A percentile compares a stretch with the other conserved stretches of the same genome.
phyloP scores from a whole-genome alignment of 148 eudicot species.

The Vaccinium vitisidaea region DNA sequence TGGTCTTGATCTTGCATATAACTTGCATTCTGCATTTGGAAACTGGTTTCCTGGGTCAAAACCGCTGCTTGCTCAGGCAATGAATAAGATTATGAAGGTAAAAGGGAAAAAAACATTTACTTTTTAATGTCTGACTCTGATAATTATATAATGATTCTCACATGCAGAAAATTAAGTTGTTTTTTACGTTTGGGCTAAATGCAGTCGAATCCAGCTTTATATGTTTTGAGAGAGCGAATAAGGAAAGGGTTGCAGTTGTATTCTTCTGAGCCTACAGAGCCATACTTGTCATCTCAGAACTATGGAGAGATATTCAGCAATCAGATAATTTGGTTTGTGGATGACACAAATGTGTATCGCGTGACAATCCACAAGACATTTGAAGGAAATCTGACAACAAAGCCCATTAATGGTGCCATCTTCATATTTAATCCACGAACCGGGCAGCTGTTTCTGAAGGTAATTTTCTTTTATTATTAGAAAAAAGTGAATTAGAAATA shows the following conservation, averaged over 20 bases:
- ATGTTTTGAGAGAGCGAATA: conserved; percentile 94
- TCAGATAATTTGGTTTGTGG: conserved; percentile 81
- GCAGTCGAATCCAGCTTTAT: conserved; percentile 98
- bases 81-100: conserved; percentile 99
- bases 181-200: conserved; percentile 10
- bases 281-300: conserved; percentile 94
- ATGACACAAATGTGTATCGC: conserved; percentile 98
- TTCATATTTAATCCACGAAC: conserved; percentile 97
- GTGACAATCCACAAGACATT: conserved; percentile 98
- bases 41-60: conserved; percentile 99
- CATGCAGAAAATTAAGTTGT: conserved; percentile 13
- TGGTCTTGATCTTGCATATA: conserved; percentile 94
- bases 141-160: background rate
- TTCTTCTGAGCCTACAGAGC: conserved; percentile 99
- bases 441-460: conserved; percentile 92
- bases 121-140: background rate
- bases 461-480: too few species aligned
- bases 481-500: background rate
- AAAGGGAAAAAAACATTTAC: conserved; percentile 11
- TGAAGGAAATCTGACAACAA: conserved; percentile 97
- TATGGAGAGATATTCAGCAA: conserved; percentile 99
- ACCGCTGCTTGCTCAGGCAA: conserved; percentile 94
- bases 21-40: conserved; percentile 99
- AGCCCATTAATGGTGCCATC: conserved; percentile 98
- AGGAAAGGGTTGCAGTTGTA: conserved; percentile 97